Evolutionary conservation across 2,329 filamentous ascomycete genomes (phyloP).

Genomic region (Fusarium continuum): DNA sequence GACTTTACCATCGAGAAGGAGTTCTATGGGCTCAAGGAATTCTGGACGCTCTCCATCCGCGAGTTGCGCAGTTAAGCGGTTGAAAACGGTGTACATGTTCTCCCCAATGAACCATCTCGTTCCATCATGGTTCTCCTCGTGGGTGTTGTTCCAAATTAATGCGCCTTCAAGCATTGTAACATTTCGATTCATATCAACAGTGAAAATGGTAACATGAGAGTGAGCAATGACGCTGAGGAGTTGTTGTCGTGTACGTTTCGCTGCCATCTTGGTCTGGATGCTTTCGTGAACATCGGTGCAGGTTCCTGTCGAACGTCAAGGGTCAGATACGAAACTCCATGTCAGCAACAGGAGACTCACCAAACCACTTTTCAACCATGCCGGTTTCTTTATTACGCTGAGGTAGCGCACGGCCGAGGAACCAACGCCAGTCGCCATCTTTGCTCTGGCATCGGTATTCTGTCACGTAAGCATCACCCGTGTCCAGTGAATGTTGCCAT

Average conservation of each 20-base stretch:
- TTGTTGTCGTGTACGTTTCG: conserved; percentile 73
- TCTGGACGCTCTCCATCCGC: conserved; percentile 55
- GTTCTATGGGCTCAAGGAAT: conserved; percentile 68
- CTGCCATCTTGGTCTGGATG: conserved; percentile 72
- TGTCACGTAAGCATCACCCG: conserved; percentile 73
- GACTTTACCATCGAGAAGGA: conserved; percentile 69
- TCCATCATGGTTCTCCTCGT: conserved; percentile 51
- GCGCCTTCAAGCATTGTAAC: conserved; percentile 77
- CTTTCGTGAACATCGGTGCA: conserved; percentile 83
- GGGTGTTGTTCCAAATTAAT: conserved; percentile 62
- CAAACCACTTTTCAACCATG: conserved; percentile 81
- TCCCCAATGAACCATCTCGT: conserved; percentile 65
- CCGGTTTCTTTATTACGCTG: conserved; percentile 72
- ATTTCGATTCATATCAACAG: conserved; percentile 68
- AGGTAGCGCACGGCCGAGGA: conserved; percentile 76
- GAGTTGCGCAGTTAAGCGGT: conserved; percentile 55
- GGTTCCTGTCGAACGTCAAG: conserved; percentile 55
- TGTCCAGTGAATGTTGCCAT: conserved; percentile 71
- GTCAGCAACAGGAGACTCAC: conserved; percentile 49
- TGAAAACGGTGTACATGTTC: conserved; percentile 72
- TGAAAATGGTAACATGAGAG: conserved; percentile 79
- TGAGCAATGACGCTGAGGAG: conserved; percentile 78
- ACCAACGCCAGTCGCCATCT: conserved; percentile 80
- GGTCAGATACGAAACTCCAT: not conserved
- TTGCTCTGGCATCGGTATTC: conserved; percentile 76